phyloP scores from a whole-genome alignment of 2,329 filamentous ascomycete genomes.

The Hymenoscyphus repandus region DNA sequence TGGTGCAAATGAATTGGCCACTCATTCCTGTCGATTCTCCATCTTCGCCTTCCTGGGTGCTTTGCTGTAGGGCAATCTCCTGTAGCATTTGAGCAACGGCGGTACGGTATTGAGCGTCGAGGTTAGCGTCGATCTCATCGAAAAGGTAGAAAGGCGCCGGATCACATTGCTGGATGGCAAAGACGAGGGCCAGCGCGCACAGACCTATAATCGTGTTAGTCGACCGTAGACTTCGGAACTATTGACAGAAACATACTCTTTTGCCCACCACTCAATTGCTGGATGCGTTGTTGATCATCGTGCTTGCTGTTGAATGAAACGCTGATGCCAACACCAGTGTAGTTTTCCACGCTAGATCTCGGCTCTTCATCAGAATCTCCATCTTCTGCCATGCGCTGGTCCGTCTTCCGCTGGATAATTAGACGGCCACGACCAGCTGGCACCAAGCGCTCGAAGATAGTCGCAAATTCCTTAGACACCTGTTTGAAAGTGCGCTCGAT shows the following conservation, averaged over 20 bases:
- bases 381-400: conserved; percentile 58
- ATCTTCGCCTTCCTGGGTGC: conserved; percentile 34
- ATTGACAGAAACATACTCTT: conserved; percentile 65
- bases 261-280: conserved; percentile 93
- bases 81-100: conserved; percentile 87
- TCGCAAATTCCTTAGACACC: conserved; percentile 87
- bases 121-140: conserved; percentile 96
- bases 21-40: conserved; percentile 37
- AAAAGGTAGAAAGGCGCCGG: conserved; percentile 98
- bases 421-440: conserved; percentile 87
- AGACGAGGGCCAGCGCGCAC: conserved; percentile 94
- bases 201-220: conserved; percentile 53
- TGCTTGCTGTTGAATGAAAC: conserved; percentile 99
- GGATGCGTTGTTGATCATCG: conserved; percentile 96
- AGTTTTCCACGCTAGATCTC: conserved; percentile 79
- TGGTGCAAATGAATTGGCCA: conserved; percentile 95
- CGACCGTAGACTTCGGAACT: neutral
- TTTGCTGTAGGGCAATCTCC: conserved; percentile 59
- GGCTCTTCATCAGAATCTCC: conserved; percentile 66
- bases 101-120: conserved; percentile 96
- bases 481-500: conserved; percentile 99
- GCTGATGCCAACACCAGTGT: conserved; percentile 91
- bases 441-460: conserved; percentile 91
- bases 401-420: conserved; percentile 86
- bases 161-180: conserved; percentile 97